phyloP scores from a whole-genome alignment of 306 rosid genomes.

The Trifolium fragiferum region DNA sequence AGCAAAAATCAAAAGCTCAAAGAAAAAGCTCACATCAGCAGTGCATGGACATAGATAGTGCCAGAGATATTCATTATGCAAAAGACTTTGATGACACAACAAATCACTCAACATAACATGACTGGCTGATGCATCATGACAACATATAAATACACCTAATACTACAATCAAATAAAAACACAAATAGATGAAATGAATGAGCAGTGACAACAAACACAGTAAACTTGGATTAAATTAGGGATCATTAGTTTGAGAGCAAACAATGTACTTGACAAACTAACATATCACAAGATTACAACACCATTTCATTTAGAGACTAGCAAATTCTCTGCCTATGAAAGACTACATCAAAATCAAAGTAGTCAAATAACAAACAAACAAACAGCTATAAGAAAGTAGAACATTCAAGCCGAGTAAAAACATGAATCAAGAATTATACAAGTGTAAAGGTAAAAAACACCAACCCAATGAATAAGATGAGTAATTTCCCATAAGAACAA shows the following conservation, averaged over 20 bases:
- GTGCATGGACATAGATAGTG: background rate
- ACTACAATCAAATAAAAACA: background rate
- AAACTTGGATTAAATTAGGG: constrained; percentile 19
- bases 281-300: background rate
- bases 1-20: background rate
- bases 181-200: background rate
- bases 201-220: background rate
- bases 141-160: background rate
- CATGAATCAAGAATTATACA: too few relatives aligned
- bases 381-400: constrained; percentile 4
- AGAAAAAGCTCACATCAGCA: constrained; percentile 13
- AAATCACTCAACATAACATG: background rate
- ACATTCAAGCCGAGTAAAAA: constrained; percentile 8
- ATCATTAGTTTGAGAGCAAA: background rate
- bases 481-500: constrained; percentile 85
- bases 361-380: too few relatives aligned
- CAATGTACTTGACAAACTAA: background rate
- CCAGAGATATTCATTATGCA: background rate
- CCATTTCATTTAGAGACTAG: constrained; percentile 9
- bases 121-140: background rate
- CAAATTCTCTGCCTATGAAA: background rate
- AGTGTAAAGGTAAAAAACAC: too few relatives aligned
- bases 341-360: constrained; percentile 1
- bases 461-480: constrained; percentile 84
- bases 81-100: background rate